These are phyloP conservation scores for Botryobasidium botryosum DNA, from an alignment of 768 basidiomycete species.

Conservation along the genomic window DNA sequence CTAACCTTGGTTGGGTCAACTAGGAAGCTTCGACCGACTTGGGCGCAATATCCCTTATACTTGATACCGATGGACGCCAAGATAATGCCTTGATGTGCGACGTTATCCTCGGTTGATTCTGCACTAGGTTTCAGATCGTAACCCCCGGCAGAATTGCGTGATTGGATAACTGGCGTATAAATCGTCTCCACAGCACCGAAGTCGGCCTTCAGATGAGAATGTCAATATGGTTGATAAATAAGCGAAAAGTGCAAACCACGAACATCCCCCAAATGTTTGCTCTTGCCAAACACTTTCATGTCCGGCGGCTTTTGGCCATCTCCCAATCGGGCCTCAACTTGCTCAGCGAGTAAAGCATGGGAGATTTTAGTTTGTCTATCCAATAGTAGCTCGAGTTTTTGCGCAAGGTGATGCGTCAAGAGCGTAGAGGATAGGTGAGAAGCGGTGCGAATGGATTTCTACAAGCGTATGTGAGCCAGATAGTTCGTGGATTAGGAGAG, in stretches of 20 bases:
- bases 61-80: constrained; percentile 76
- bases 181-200: constrained; percentile 85
- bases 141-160: constrained; percentile 60
- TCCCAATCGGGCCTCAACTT: constrained; percentile 79
- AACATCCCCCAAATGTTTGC: constrained; percentile 38
- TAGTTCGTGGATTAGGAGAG: background rate
- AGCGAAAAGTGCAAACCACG: background rate
- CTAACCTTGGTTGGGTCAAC: constrained; percentile 78
- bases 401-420: constrained; percentile 67
- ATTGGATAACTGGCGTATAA: constrained; percentile 92
- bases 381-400: constrained; percentile 77
- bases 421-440: constrained; percentile 70
- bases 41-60: constrained; percentile 86
- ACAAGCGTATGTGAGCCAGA: constrained; percentile 2
- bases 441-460: constrained; percentile 69
- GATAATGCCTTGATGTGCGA: constrained; percentile 79
- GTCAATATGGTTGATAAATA: constrained; percentile 7
- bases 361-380: constrained; percentile 84
- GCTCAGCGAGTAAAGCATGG: constrained; percentile 69
- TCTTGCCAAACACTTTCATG: constrained; percentile 73
- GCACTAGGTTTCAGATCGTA: constrained; percentile 83
- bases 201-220: constrained; percentile 35
- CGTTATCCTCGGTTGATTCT: constrained; percentile 65
- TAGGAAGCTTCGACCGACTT: constrained; percentile 85
- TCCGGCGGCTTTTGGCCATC: constrained; percentile 78